Evolutionary conservation across 2,329 filamentous ascomycete genomes (phyloP).

Genomic region (Davidsoniella neocaledoniae): DNA sequence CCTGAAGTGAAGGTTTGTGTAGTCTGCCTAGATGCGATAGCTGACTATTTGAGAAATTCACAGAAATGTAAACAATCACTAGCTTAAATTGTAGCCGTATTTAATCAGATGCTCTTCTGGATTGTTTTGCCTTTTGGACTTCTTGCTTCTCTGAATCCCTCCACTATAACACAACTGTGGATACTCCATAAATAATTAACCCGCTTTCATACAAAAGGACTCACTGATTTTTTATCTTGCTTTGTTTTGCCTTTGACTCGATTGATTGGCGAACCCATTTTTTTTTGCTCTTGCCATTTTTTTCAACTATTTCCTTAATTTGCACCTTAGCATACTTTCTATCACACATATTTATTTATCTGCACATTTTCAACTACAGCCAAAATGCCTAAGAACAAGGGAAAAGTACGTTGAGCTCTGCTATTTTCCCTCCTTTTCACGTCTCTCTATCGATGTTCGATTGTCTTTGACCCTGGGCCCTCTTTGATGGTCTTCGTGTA

Average conservation of each 20-base stretch:
- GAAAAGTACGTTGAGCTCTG: conserved; percentile 53
- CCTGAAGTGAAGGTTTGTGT: no score
- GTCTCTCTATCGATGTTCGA: neutral
- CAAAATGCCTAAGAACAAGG: conserved; percentile 97
- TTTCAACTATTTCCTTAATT: neutral
- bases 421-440: neutral
- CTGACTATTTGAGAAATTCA: no score
- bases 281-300: neutral
- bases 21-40: no score
- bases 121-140: neutral
- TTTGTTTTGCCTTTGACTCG: neutral
- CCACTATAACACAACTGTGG: neutral
- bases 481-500: no score
- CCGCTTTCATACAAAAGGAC: no score
- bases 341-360: neutral
- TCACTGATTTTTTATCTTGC: neutral
- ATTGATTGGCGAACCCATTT: neutral
- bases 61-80: no score
- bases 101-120: neutral
- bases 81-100: no score
- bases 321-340: neutral
- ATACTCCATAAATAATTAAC: no score
- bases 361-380: conserved; percentile 2
- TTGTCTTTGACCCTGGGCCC: no score
- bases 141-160: neutral